These are phyloP conservation scores for Hebeloma cylindrosporum DNA, from an alignment of 768 basidiomycete species.

Conservation along the genomic window DNA sequence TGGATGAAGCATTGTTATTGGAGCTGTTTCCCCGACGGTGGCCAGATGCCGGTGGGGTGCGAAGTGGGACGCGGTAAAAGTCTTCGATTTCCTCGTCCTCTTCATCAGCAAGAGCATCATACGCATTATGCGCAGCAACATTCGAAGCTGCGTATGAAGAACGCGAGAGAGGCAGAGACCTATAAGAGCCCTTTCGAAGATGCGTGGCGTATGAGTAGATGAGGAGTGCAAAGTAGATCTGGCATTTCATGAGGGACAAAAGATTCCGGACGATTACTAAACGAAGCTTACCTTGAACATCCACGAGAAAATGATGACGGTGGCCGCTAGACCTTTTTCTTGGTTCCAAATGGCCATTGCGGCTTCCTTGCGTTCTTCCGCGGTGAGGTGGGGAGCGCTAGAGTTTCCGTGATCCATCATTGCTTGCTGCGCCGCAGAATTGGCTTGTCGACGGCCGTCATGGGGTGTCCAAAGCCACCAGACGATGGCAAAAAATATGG, in stretches of 20 bases:
- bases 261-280: background rate
- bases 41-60: slow-evolving; percentile 40
- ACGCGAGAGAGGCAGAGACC: slow-evolving; percentile 66
- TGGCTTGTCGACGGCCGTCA: slow-evolving; percentile 77
- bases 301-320: slow-evolving; percentile 84
- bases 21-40: slow-evolving; percentile 32
- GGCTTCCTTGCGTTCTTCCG: slow-evolving; percentile 64
- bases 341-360: slow-evolving; percentile 86
- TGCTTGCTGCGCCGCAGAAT: slow-evolving; percentile 86
- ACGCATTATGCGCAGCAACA: slow-evolving; percentile 33
- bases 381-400: slow-evolving; percentile 54
- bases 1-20: slow-evolving; percentile 31
- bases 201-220: slow-evolving; percentile 94
- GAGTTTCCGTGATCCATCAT: slow-evolving; percentile 66
- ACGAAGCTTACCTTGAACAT: slow-evolving; percentile 68
- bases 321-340: slow-evolving; percentile 80
- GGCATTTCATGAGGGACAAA: slow-evolving; percentile 8
- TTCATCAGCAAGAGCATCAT: slow-evolving; percentile 45
- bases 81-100: slow-evolving; percentile 69
- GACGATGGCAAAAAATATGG: slow-evolving; percentile 82
- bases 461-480: slow-evolving; percentile 96
- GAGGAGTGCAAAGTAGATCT: slow-evolving; percentile 90
- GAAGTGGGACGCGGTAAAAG: slow-evolving; percentile 65
- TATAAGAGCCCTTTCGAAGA: slow-evolving; percentile 89
- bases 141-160: slow-evolving; percentile 34